These are phyloP conservation scores for Fusarium sp. DNA, from an alignment of 2,329 filamentous ascomycete species.

Conservation along the genomic window DNA sequence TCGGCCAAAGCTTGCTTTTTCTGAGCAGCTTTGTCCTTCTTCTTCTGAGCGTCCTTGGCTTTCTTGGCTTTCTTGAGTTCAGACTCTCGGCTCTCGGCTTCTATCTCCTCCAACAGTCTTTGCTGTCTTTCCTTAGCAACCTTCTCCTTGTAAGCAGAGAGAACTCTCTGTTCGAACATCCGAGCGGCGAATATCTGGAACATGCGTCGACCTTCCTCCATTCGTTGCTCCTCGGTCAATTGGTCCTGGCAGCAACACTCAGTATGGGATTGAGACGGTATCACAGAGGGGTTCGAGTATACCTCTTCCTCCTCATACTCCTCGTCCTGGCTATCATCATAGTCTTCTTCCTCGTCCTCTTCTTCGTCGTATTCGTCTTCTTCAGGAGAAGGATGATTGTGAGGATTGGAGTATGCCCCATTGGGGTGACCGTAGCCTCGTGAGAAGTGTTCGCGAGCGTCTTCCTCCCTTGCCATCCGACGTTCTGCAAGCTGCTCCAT, in stretches of 20 bases:
- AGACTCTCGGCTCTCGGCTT: conserved; percentile 83
- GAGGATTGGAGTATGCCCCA: conserved; percentile 68
- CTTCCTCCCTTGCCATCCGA: conserved; percentile 95
- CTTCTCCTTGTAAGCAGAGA: conserved; percentile 98
- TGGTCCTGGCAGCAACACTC: conserved; percentile 76
- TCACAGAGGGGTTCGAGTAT: conserved; percentile 60
- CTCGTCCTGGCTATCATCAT: conserved; percentile 72
- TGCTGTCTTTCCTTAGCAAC: conserved; percentile 92
- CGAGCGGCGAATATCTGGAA: conserved; percentile 99
- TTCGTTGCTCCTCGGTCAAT: conserved; percentile 98
- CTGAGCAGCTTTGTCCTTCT: conserved; percentile 91
- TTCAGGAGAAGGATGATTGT: conserved; percentile 82
- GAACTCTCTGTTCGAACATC: conserved; percentile 98
- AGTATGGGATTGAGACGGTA: conserved; percentile 58
- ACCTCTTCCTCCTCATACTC: conserved; percentile 86
- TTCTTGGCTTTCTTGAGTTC: conserved; percentile 91
- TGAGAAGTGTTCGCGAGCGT: conserved; percentile 74
- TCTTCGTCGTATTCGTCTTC: conserved; percentile 81
- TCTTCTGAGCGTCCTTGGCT: conserved; percentile 92
- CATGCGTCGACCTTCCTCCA: conserved; percentile 98
- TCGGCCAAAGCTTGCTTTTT: conserved; percentile 93
- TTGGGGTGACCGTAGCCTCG: conserved; percentile 71
- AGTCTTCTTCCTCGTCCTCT: conserved; percentile 71
- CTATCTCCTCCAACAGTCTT: conserved; percentile 89
- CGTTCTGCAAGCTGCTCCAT: conserved; percentile 99